Conservation (phyloP, 2,329 filamentous ascomycete species). For the Lachnellula subtilissima region DNA sequence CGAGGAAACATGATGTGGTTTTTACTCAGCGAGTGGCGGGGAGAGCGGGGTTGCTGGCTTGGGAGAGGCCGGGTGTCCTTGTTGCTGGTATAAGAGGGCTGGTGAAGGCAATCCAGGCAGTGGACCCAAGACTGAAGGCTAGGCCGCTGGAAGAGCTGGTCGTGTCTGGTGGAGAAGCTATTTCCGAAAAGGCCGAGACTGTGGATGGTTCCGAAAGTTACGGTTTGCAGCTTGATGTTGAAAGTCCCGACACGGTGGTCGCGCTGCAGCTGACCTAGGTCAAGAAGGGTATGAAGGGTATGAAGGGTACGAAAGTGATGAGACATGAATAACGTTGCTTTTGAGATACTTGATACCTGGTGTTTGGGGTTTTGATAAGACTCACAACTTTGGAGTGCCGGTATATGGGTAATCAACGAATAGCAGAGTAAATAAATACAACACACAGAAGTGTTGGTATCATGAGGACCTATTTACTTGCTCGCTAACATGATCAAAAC, state of each 20-base stretch:
- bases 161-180: slow-evolving; percentile 5
- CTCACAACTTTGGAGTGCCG: neutral
- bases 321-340: neutral
- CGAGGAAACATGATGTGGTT: slow-evolving; percentile 18
- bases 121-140: slow-evolving; percentile 18
- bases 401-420: neutral
- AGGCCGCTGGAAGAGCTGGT: slow-evolving; percentile 18
- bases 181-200: slow-evolving; percentile 4
- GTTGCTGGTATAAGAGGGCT: slow-evolving; percentile 24
- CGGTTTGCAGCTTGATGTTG: slow-evolving; percentile 25
- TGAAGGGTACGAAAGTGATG: neutral
- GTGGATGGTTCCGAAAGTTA: neutral
- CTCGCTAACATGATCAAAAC: too few relatives aligned
- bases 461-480: too few relatives aligned
- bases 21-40: slow-evolving; percentile 23
- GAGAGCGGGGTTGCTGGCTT: slow-evolving; percentile 18
- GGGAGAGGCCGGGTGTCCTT: slow-evolving; percentile 22
- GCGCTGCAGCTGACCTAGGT: slow-evolving; percentile 8
- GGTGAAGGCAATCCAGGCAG: slow-evolving; percentile 13
- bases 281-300: neutral
- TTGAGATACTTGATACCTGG: neutral
- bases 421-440: neutral
- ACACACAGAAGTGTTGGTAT: neutral
- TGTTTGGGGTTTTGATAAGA: neutral
- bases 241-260: slow-evolving; percentile 27